A percentile compares a stretch with the other conserved stretches of the same genome.
phyloP scores from a whole-genome alignment of 768 basidiomycete species.

The Podaxis pistillaris region DNA sequence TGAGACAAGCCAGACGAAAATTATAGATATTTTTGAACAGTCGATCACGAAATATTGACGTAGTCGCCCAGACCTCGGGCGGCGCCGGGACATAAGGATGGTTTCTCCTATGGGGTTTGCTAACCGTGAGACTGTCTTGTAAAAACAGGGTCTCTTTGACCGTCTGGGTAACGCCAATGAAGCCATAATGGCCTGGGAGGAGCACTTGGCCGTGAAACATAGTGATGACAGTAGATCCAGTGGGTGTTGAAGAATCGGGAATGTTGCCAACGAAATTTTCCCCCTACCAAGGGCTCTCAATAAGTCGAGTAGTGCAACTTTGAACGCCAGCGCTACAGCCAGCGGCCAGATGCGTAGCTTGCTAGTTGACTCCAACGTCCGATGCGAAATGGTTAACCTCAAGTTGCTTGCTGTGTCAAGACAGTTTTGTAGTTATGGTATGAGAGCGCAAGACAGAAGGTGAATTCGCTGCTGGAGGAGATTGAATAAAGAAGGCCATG shows the following conservation, averaged over 20 bases:
- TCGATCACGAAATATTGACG: slow-evolving; percentile 1
- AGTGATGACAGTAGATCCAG: not conserved
- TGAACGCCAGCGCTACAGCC: too few relatives aligned
- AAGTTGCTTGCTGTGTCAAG: too few relatives aligned
- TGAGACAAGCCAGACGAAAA: slow-evolving; percentile 3
- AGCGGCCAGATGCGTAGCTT: too few relatives aligned
- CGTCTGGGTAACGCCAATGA: not conserved
- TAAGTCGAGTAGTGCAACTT: not conserved
- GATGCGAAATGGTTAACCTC: too few relatives aligned
- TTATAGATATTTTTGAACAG: not conserved
- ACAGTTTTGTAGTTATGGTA: too few relatives aligned
- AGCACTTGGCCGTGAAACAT: not conserved
- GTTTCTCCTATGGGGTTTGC: not conserved
- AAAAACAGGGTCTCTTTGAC: not conserved
- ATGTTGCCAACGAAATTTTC: not conserved
- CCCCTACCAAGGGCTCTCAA: too few relatives aligned
- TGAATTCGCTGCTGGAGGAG: too few relatives aligned
- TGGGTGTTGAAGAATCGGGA: not conserved
- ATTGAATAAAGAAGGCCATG: too few relatives aligned
- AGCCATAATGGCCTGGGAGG: not conserved
- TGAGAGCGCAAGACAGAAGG: too few relatives aligned
- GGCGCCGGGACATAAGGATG: not conserved
- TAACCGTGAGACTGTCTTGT: not conserved
- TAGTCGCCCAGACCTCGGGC: not conserved
- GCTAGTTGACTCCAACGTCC: too few relatives aligned